phyloP scores from a whole-genome alignment of 163 green algal species.

The Scenedesmus sp. region DNA sequence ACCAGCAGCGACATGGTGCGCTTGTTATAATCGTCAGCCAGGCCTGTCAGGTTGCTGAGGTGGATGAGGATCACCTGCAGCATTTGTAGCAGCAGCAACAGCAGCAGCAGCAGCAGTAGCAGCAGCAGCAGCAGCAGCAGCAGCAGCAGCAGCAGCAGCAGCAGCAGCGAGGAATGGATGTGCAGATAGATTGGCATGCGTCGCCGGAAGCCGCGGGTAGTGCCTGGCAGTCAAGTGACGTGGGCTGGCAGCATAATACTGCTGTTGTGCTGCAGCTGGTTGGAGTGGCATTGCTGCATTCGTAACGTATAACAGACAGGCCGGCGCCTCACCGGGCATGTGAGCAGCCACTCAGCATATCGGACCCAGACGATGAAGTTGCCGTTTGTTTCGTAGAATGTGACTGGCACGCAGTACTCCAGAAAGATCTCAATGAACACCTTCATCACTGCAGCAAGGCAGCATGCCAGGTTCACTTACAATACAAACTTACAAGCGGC shows the following conservation, averaged over 20 bases:
- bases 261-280: neutral
- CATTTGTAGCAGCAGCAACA: neutral
- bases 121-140: neutral
- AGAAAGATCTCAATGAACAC: slow-evolving; percentile 45
- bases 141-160: too few relatives aligned
- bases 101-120: neutral
- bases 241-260: too few relatives aligned
- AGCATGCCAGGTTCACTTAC: neutral
- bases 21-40: slow-evolving; percentile 74
- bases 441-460: slow-evolving; percentile 42
- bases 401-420: slow-evolving; percentile 47
- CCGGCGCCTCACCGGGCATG: slow-evolving; percentile 61
- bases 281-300: neutral
- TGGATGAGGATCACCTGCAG: slow-evolving; percentile 80
- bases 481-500: neutral
- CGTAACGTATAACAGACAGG: neutral
- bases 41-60: slow-evolving; percentile 77
- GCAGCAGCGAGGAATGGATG: too few relatives aligned
- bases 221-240: too few relatives aligned
- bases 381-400: slow-evolving; percentile 35
- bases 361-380: slow-evolving; percentile 57
- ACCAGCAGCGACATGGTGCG: slow-evolving; percentile 78
- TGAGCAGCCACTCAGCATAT: slow-evolving; percentile 74
- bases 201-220: too few relatives aligned
- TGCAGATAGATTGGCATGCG: too few relatives aligned